Base-by-base conservation (phyloP, 805 yeast genomes). In the Suhomyces vadensis region DNA sequence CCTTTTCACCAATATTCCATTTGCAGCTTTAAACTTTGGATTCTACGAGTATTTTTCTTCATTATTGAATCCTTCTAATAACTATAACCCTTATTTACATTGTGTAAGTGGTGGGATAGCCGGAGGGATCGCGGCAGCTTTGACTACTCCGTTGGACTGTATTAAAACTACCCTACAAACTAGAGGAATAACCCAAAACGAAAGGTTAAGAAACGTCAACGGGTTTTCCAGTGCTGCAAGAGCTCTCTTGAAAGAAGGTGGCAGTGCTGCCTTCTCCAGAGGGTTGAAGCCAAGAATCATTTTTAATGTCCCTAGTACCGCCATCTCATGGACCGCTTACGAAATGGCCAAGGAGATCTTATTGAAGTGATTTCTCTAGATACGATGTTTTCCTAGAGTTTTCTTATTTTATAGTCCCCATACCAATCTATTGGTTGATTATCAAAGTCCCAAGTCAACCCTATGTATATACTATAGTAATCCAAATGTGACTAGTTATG, bases 311-410 rank as follows among this genome's bases (percentile, higher is more conserved):
- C 99, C 99, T 17, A 83, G 95, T 37, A 92, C 98, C 6, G 98
- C 98, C 16, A 90, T 92, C 49, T 83, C 95, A 52, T 92, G 98
- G 98, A 92, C 98, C 1, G 88, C 96, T 21, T 92, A 92, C 65
- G 99, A 92, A 64, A 87, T 91, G 92, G 97, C 97, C 35, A 92
- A 92, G 67, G 83, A 80, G 53, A 74, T 84, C 52, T 65, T 83
- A 57, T 61, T 77, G 35, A 43, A 44, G 17, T 47, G 35, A n/a
- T 7, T 19, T 9, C 4, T n/a, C 20, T 13, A 29, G 9, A 25
- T 10, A 25, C 4, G 11, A 25, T n/a, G n/a, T n/a, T n/a, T n/a
- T n/a, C n/a, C n/a, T n/a, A n/a, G n/a, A n/a, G n/a, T n/a, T n/a
- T n/a, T n/a, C n/a, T n/a, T n/a, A n/a, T n/a, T n/a, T n/a, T n/a